Percentiles rank a stretch among this genome's conserved stretches.
phyloP scores from a whole-genome alignment of 2,329 filamentous ascomycete genomes.

The Cordyceps pruinosa region DNA sequence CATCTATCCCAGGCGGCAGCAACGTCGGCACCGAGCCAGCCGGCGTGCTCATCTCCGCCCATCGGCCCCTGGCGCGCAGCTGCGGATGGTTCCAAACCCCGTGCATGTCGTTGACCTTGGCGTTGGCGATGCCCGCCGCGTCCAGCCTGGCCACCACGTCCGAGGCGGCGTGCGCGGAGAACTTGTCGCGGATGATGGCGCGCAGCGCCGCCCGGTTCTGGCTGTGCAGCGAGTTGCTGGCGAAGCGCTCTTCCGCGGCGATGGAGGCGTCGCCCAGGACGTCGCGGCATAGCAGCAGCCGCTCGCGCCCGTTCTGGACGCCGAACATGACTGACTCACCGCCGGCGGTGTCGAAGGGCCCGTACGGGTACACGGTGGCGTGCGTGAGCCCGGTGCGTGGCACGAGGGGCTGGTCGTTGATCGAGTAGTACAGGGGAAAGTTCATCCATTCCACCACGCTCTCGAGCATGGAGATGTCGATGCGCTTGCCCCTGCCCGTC shows the following conservation, averaged over 20 bases:
- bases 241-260: constrained; percentile 39
- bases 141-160: constrained; percentile 39
- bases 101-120: constrained; percentile 48
- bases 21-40: constrained; percentile 40
- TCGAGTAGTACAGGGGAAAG: constrained; percentile 49
- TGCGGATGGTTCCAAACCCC: constrained; percentile 49
- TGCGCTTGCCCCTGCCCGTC: constrained; percentile 39
- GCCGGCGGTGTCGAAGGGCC: constrained; percentile 43
- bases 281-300: constrained; percentile 39
- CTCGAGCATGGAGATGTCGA: constrained; percentile 53
- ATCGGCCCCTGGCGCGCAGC: constrained; percentile 41
- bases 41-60: constrained; percentile 43
- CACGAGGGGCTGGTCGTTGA: constrained; percentile 36
- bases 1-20: constrained; percentile 39
- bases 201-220: constrained; percentile 41
- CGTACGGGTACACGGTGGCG: constrained; percentile 50
- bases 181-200: constrained; percentile 36
- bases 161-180: constrained; percentile 31
- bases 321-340: constrained; percentile 47
- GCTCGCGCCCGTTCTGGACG: constrained; percentile 52
- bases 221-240: constrained; percentile 37
- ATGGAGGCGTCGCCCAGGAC: constrained; percentile 38
- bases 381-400: constrained; percentile 44
- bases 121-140: constrained; percentile 45
- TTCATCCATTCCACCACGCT: constrained; percentile 54